These are phyloP conservation scores for Yamadazyma membranifaciens DNA, from an alignment of 1,139 yeast species.

Conservation along the genomic window DNA sequence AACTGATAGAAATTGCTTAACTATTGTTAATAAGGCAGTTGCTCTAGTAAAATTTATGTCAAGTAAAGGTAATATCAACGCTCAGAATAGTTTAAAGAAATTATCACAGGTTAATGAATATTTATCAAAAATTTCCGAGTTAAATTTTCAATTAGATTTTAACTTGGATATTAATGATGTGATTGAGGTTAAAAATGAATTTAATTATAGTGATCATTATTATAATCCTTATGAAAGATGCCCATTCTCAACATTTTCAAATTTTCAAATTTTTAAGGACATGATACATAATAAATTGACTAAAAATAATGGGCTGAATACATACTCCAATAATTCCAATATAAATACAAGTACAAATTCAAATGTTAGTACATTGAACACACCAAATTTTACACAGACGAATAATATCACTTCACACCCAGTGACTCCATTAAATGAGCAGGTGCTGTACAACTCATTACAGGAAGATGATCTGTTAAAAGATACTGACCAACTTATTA, in stretches of 20 bases:
- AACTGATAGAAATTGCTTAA: constrained; percentile 25
- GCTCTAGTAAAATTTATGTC: constrained; percentile 40
- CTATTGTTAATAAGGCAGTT: constrained; percentile 32
- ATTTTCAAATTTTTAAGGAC: constrained; percentile 8
- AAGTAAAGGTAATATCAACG: constrained; percentile 41
- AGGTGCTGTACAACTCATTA: neutral
- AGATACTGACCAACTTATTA: constrained; percentile 9
- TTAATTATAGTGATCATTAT: constrained; percentile 10
- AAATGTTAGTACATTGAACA: neutral
- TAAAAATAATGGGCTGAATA: too few relatives aligned
- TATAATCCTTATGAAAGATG: constrained; percentile 16
- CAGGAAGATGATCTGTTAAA: constrained; percentile 1
- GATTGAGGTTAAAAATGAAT: constrained; percentile 3
- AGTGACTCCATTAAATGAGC: neutral
- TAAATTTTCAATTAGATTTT: constrained; percentile 19
- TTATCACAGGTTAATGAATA: constrained; percentile 20
- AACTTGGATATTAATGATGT: constrained; percentile 15
- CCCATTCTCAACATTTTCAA: constrained; percentile 6
- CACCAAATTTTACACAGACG: neutral
- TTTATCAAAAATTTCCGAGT: constrained; percentile 21
- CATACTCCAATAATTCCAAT: neutral
- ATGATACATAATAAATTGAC: neutral
- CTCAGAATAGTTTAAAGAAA: constrained; percentile 27
- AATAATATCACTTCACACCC: neutral
- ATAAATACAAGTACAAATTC: neutral